Base-by-base conservation (phyloP, 2,329 filamentous ascomycete species). In the Colletotrichum lupini region DNA sequence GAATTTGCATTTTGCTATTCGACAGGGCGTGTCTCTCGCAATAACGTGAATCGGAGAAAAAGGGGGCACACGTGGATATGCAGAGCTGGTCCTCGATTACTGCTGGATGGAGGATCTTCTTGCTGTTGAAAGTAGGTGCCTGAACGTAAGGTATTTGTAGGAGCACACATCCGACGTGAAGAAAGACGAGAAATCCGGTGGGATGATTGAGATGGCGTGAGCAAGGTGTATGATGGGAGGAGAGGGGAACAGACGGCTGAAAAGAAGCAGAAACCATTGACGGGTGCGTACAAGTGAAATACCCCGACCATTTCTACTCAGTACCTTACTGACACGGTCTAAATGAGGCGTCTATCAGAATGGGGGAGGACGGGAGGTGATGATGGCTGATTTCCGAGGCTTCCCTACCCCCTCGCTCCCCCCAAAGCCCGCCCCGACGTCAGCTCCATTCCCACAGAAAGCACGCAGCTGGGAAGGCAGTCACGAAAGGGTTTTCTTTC, bases 31-130 rank as follows among this genome's bases (percentile, higher is more conserved):
- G 66, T 35, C 69, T 37, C 53, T 73, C 60, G 55, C 64, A 65
- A 70, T 70, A 73, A 56, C 6, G 52, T 46, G 55, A 63, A 64
- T 64, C 53, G 59, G 69, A 8, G 61, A 56, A 73, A 69, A 69
- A 60, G 57, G 66, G 69, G 68, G 53, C 53, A 64, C 14, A 35
- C 53, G 59, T 68, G 69, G 53, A 64, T 19, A 35, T 59, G 37
- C 37, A 42, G 37, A 19, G 37, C 37, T 42, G 37, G 37, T 8
- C 6, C 37, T 19, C 37, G 1, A 42, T 42, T 8, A 19, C 6
- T 42, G 37, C 16, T 19, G 37, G 37, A 42, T 19, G 37, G 37
- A 42, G 59, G 28, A 53, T 19, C 24, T 42, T 35, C 32, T 35
- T 35, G 32, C 32, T 32, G 19, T 52, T 22, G 32, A 28, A 26